Evolutionary conservation across 75 land plant species (phyloP), one percentile per base, ranked within the genome.

Genomic region (Cunninghamia lanceolata): DNA sequence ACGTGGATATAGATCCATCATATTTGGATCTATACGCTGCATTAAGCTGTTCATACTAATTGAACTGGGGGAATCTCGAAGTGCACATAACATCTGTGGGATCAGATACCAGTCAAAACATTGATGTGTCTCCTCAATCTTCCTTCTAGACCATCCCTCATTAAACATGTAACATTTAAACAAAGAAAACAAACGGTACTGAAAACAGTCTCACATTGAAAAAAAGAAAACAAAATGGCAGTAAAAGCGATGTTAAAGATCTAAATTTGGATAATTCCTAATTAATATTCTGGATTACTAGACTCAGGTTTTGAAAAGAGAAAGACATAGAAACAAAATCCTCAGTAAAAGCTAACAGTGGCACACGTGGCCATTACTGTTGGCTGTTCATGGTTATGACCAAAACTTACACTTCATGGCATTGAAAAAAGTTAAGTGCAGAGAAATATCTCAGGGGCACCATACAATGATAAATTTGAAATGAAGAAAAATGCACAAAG

Each of bases 1-100:
- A 85, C 89, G 91, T 36, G 97, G 97, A 88, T 93, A 96, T 79
- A 93, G 86, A 83, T 94, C 92, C 90, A 86, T 85, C 90, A 96
- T 75, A 85, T 84, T 91, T 7, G 93, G 92, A 84, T 96, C 97
- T 40, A 93, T 87, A 73, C 88, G 86, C 34, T 92, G 93, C 83
- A 90, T 93, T 88, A 96, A 84, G 88, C 88, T 93, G 84, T 83
- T 89, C 90, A 94, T 92, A 74, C 75, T 91, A 87, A 86, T 87
- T 25, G 94, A 89, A 78, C 87, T 93, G 0, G 94, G 94, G 40
- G 87, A 70, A 68, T 93, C 94, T 85, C 86, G 88, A 19, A 96
- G 87, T 79, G 93, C 92, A 40, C 86, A 86, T 79, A 92, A 75
- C 96, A 96, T 93, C 97, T 96, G 94, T 43, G 91, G 11, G 6